Percentiles rank a stretch among this genome's conserved stretches.
Conservation (phyloP, 2,329 filamentous ascomycete species). For the Fusarium dlaminii region DNA sequence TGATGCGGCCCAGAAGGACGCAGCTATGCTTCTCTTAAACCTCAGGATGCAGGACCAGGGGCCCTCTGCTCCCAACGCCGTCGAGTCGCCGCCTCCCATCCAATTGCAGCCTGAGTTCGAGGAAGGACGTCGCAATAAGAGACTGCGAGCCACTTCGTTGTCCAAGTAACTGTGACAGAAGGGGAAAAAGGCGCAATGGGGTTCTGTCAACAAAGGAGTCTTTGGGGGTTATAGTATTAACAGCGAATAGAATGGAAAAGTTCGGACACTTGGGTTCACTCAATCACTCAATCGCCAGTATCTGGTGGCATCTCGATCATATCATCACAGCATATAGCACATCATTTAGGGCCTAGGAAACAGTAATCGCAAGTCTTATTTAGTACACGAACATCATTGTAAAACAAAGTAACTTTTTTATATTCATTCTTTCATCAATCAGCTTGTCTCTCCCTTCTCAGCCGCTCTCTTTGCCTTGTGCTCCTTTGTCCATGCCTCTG, state of each 20-base stretch:
- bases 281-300: neutral
- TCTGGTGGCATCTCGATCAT: neutral
- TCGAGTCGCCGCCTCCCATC: neutral
- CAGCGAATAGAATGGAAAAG: conserved; percentile 34
- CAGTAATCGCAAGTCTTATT: conserved; percentile 14
- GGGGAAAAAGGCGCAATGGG: neutral
- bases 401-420: conserved; percentile 4
- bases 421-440: neutral
- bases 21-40: conserved; percentile 39
- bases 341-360: neutral
- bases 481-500: conserved; percentile 80
- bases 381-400: neutral
- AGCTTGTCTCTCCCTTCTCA: conserved; percentile 48
- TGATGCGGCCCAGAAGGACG: conserved; percentile 31
- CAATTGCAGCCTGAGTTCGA: neutral
- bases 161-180: neutral
- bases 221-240: conserved; percentile 26
- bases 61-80: neutral
- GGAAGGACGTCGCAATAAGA: conserved; percentile 37
- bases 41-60: conserved; percentile 24
- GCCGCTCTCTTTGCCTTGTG: conserved; percentile 79
- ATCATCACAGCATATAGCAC: conserved; percentile 5
- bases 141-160: conserved; percentile 31
- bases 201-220: neutral
- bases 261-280: conserved; percentile 9